Conservation (phyloP, 169 alveolate genomes). For the Eimeria praecox region DNA sequence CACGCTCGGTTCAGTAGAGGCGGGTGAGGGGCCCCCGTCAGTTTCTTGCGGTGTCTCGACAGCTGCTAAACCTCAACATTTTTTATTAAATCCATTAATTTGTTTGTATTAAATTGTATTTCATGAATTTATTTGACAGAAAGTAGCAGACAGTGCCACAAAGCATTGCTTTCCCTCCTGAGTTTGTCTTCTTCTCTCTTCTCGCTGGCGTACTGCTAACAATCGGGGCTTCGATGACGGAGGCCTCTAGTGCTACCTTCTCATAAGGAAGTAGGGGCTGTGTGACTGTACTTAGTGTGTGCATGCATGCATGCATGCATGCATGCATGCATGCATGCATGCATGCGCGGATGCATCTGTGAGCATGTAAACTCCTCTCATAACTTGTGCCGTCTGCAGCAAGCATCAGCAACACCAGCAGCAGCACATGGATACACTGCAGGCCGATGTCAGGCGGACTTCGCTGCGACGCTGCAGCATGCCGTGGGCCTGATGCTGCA, state of each 20-base stretch:
- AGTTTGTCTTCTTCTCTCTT: neutral
- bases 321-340: neutral
- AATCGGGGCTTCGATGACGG: neutral
- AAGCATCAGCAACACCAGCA: neutral
- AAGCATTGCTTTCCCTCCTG: neutral
- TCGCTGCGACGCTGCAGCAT: conserved; percentile 7
- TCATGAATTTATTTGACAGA: neutral
- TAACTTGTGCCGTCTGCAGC: neutral
- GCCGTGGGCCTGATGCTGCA: neutral
- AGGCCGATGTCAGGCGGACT: neutral
- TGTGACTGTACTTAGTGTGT: too few relatives aligned
- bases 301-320: neutral
- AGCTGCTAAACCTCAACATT: neutral
- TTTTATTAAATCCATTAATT: neutral
- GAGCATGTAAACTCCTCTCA: neutral
- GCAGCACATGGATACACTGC: neutral
- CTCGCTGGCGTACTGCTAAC: too few relatives aligned
- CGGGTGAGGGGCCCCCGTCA: neutral
- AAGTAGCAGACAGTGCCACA: neutral
- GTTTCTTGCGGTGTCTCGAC: neutral
- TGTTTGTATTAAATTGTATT: neutral
- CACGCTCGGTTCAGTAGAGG: neutral
- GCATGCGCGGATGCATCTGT: neutral
- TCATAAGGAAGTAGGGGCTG: too few relatives aligned
- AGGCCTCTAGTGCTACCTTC: neutral